phyloP scores from a whole-genome alignment of 306 rosid species.

The Cercis canadensis region DNA sequence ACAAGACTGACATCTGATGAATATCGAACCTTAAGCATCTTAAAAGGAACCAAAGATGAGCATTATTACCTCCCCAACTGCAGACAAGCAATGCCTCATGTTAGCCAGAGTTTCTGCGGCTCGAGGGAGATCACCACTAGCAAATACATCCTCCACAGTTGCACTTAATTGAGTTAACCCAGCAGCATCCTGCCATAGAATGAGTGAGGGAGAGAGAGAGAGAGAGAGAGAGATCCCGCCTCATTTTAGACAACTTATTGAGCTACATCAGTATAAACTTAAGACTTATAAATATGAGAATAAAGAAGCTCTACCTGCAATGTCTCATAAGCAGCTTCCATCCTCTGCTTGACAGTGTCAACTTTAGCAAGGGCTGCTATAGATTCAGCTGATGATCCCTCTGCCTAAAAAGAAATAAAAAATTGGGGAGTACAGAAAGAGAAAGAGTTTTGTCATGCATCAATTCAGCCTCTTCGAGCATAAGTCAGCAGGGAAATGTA shows the following conservation, averaged over 20 bases:
- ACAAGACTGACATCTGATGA: slow-evolving; percentile 16
- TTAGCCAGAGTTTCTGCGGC: slow-evolving; percentile 96
- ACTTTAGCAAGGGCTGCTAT: slow-evolving; percentile 94
- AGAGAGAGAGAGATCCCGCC: slow-evolving; percentile 13
- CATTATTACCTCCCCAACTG: slow-evolving; percentile 89
- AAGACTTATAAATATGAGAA: slow-evolving; percentile 17
- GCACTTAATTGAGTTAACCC: slow-evolving; percentile 96
- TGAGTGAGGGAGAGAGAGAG: neutral
- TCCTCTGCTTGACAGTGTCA: slow-evolving; percentile 93
- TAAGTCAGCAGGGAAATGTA: neutral
- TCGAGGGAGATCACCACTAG: slow-evolving; percentile 97
- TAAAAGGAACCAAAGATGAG: slow-evolving; percentile 6
- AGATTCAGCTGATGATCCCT: slow-evolving; percentile 97
- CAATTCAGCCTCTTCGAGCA: neutral
- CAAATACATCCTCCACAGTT: slow-evolving; percentile 95
- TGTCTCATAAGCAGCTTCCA: slow-evolving; percentile 97
- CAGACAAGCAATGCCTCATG: slow-evolving; percentile 99
- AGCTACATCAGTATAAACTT: slow-evolving; percentile 5
- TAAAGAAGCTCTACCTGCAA: slow-evolving; percentile 66
- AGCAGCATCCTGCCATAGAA: slow-evolving; percentile 85
- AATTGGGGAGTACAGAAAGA: neutral
- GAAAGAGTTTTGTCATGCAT: neutral
- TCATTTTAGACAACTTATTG: slow-evolving; percentile 10
- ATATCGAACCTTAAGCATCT: slow-evolving; percentile 8
- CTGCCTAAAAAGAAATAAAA: slow-evolving; percentile 62